Evolutionary conservation across 1,284 basidiomycete species (phyloP), one percentile per base, ranked within the genome.

Genomic region (Trametes pubescens): DNA sequence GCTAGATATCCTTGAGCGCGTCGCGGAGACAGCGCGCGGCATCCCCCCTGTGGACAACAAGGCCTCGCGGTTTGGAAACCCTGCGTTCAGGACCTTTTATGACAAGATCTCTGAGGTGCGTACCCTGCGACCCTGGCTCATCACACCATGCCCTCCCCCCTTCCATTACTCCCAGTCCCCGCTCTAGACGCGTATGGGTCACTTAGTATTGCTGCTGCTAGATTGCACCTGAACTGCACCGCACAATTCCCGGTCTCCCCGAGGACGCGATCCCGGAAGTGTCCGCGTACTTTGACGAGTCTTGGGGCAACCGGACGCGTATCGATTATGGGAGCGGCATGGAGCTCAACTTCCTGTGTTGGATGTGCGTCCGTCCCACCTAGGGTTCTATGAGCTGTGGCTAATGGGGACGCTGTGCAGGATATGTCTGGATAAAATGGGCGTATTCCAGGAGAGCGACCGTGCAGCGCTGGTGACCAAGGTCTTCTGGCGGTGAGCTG

Each of bases 301-400:
- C 89, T 24, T 99, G 96, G 96, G 97, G 97, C 0, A 98, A 94
- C 76, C 84, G 91, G 43, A 87, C 92, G 59, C 83, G 97, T 6
- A 96, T 99, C 65, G 98, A 99, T 78, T 99, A 99, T 77, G 97
- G 98, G 10, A 98, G 95, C 73, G 97, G 97, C 2, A 99, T 99
- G 96, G 98, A 99, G 77, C 84, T 99, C 63, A 98, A 99, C 79
- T 99, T 99, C 74, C 70, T 98, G 13, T 98, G 95, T 73, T 99
- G 96, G 96, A 76, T 99, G 95, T 98, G 76, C 73, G 94, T 61
- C 93, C 59, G 10, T 24, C 49, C 22, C 10, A 18, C 10, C 11
- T 29, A 6, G 9, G 13, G 1, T 1, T 11, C 4, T 8, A 18
- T 6, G n/a, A 2, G 7, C 2, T 7, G 43, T 53, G 37, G 47